These are phyloP conservation scores for Neurospora sp. DNA, from an alignment of 495 filamentous ascomycete genomes.

Conservation along the genomic window DNA sequence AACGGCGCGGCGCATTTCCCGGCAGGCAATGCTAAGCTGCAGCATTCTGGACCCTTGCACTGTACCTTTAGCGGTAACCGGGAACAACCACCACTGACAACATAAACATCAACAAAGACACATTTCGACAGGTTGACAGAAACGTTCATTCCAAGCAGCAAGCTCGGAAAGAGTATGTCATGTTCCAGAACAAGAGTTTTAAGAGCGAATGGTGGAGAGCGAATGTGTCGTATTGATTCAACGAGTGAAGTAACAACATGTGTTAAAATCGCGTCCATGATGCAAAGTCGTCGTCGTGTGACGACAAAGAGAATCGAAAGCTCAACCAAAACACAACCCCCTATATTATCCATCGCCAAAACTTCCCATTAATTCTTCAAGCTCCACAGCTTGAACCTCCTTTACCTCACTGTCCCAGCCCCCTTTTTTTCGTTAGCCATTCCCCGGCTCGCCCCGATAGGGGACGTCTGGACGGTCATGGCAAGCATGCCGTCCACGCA, in stretches of 20 bases:
- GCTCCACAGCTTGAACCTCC: not conserved
- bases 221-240: not conserved
- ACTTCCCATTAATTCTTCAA: not conserved
- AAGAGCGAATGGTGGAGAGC: not conserved
- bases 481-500: not conserved
- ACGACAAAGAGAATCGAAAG: not conserved
- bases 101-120: not conserved
- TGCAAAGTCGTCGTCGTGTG: not conserved
- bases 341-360: not conserved
- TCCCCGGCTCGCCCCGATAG: not conserved
- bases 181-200: not conserved
- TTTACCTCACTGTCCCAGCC: not conserved
- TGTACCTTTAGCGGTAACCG: not conserved
- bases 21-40: not conserved
- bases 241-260: not conserved
- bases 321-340: not conserved
- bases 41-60: not conserved
- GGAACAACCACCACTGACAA: not conserved
- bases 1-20: not conserved
- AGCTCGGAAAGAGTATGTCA: not conserved
- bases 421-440: not conserved
- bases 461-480: not conserved
- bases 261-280: not conserved
- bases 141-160: not conserved
- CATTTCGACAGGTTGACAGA: not conserved